Base-by-base conservation (phyloP, 805 yeast genomes). In the Ogataea ganodermae region DNA sequence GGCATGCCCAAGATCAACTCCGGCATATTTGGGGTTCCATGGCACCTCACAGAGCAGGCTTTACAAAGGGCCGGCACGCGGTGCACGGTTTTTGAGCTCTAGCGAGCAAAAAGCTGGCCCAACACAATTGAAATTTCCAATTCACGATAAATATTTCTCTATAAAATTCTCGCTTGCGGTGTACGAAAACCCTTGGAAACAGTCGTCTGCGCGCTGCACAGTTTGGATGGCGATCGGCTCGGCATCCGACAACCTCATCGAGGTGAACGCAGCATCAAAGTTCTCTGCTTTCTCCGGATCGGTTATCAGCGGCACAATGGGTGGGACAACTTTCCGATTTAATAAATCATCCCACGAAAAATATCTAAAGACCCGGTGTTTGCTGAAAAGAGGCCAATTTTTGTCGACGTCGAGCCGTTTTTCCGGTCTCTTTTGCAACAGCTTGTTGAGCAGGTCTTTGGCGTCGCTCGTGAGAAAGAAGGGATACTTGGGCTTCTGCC, bases 1-100 rank as follows among this genome's bases (percentile, higher is more conserved):
- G 74, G 74, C 52, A 79, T 89, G 85, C 96, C 96, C 18, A 75
- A 76, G 62, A 88, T 89, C 55, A 89, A 89, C 57, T 78, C 92
- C 24, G 96, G 96, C 0, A 78, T 89, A 2, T 89, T 88, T 63
- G 76, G 76, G 1, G 90, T 86, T 6, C 94, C 95, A 0, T 88
- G 96, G 96, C 74, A 71, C 12, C 53, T 73, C 9, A 87, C 96
- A 0, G 92, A 81, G 59, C 56, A 49, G 13, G 77, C 77, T 0
- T 59, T 89, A 48, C 47, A 65, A 14, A 57, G 68, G 18, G 48
- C 63, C 3, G 62, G 56, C 7, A 49, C 74, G 22, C 53, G 65
- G 4, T 72, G 74, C 45, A 69, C 67, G 27, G 86, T 83, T 9
- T 82, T 75, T 55, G 75, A 69, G n/a, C 45, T 78, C 23, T 72